These are phyloP conservation scores for Fusarium tjaetaba DNA, from an alignment of 2,329 filamentous ascomycete genomes.

Conservation along the genomic window DNA sequence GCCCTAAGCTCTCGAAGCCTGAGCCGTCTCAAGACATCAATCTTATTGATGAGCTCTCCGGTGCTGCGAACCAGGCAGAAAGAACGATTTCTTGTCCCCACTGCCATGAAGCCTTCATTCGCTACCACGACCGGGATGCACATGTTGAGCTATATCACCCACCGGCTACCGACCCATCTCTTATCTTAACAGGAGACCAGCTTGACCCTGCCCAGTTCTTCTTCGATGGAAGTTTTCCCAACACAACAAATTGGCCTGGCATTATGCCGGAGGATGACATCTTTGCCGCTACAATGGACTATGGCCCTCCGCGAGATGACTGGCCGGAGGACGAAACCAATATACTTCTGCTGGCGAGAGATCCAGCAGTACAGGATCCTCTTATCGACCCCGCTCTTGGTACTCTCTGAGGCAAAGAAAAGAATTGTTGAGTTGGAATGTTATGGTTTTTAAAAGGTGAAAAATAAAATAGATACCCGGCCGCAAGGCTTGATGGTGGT, in stretches of 20 bases:
- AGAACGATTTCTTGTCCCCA: constrained; percentile 57
- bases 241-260: constrained; percentile 38
- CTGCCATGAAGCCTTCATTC: constrained; percentile 59
- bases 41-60: constrained; percentile 56
- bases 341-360: constrained; percentile 52
- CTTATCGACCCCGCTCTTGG: constrained; percentile 49
- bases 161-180: constrained; percentile 30
- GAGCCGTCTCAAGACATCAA: constrained; percentile 35
- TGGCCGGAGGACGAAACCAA: constrained; percentile 58
- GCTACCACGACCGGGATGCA: constrained; percentile 60
- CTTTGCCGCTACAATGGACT: constrained; percentile 49
- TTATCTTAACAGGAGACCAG: constrained; percentile 38
- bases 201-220: constrained; percentile 29
- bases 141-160: constrained; percentile 53
- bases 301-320: constrained; percentile 49
- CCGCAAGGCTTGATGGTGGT: constrained; percentile 29
- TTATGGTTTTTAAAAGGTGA: constrained; percentile 9
- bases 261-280: constrained; percentile 45
- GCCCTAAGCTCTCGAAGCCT: constrained; percentile 50
- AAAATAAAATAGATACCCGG: constrained; percentile 40
- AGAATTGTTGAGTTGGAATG: neutral
- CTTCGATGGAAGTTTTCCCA: constrained; percentile 33
- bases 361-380: constrained; percentile 37
- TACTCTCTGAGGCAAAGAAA: constrained; percentile 6
- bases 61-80: constrained; percentile 52